Evolutionary conservation across 1,284 basidiomycete species (phyloP).

Genomic region (Cutaneotrichosporon mucoides): DNA sequence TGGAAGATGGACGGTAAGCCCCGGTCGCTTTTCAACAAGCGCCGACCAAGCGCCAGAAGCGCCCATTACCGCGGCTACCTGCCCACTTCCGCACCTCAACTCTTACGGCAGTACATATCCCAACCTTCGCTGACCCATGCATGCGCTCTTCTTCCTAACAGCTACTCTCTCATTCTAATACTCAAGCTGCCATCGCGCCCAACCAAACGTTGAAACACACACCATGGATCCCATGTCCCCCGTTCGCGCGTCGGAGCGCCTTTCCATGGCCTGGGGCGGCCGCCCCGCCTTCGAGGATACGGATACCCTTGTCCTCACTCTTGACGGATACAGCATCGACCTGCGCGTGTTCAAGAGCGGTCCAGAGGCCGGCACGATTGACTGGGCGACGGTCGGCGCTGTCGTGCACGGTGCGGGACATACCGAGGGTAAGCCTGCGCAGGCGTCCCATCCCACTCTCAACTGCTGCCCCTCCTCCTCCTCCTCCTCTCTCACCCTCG

Average conservation of each 20-base stretch:
- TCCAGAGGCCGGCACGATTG: conserved; percentile 20
- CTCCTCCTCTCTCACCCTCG: background rate
- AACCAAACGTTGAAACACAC: background rate
- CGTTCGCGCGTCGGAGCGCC: conserved; percentile 28
- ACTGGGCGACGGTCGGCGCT: conserved; percentile 28
- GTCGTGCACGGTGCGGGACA: conserved; percentile 19
- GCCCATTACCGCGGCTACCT: too few species aligned
- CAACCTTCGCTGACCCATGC: too few species aligned
- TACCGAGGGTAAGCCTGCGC: conserved; percentile 12
- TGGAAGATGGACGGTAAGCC: too few species aligned
- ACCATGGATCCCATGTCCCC: conserved; percentile 19
- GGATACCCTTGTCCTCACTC: conserved; percentile 39
- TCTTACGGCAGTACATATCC: too few species aligned
- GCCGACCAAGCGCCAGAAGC: too few species aligned
- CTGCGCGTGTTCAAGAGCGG: conserved; percentile 28
- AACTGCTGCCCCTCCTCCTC: too few species aligned
- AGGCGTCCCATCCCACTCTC: background rate
- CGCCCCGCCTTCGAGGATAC: conserved; percentile 30
- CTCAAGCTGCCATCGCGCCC: background rate
- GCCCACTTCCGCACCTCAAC: too few species aligned
- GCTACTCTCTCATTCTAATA: background rate
- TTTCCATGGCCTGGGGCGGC: conserved; percentile 38
- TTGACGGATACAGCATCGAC: conserved; percentile 32
- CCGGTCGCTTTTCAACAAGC: too few species aligned
- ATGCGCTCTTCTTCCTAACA: too few species aligned